A percentile compares a stretch with the other conserved stretches of the same genome.
These are phyloP conservation scores for Coniferiporia weirii DNA, from an alignment of 1,284 basidiomycete species.

Conservation along the genomic window DNA sequence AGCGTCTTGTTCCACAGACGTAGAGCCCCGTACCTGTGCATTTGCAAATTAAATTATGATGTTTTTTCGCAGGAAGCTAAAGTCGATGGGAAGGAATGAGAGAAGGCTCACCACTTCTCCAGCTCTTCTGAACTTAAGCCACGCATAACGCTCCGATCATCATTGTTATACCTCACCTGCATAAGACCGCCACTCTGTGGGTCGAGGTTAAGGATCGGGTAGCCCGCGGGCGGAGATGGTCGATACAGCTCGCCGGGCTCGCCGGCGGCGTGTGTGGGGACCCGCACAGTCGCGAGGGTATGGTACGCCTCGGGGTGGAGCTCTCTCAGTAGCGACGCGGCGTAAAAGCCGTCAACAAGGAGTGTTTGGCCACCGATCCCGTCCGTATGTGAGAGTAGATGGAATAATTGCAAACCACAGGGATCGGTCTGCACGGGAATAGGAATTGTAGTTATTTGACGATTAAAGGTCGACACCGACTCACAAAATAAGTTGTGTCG, in stretches of 20 bases:
- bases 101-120: conserved; percentile 56
- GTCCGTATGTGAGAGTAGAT: conserved; percentile 81
- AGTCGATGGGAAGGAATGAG: conserved; percentile 2
- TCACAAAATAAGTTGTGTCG: conserved; percentile 90
- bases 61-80: neutral
- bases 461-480: conserved; percentile 25
- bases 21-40: conserved; percentile 74
- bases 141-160: conserved; percentile 82
- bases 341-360: conserved; percentile 93
- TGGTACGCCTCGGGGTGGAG: conserved; percentile 71
- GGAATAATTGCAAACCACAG: conserved; percentile 92
- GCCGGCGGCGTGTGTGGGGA: conserved; percentile 88
- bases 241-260: conserved; percentile 61
- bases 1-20: conserved; percentile 74
- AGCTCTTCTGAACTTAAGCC: conserved; percentile 54
- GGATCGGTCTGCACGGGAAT: conserved; percentile 70
- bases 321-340: conserved; percentile 73
- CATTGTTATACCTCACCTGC: conserved; percentile 92
- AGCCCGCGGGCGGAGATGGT: conserved; percentile 53
- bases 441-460: neutral
- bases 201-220: conserved; percentile 72
- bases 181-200: conserved; percentile 53
- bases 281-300: conserved; percentile 62
- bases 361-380: conserved; percentile 84
- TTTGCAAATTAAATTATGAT: neutral